Percentiles rank a stretch among this genome's conserved stretches.
Conservation (phyloP, 352 stramenopile genomes). For the Globisporangium carolinianum region DNA sequence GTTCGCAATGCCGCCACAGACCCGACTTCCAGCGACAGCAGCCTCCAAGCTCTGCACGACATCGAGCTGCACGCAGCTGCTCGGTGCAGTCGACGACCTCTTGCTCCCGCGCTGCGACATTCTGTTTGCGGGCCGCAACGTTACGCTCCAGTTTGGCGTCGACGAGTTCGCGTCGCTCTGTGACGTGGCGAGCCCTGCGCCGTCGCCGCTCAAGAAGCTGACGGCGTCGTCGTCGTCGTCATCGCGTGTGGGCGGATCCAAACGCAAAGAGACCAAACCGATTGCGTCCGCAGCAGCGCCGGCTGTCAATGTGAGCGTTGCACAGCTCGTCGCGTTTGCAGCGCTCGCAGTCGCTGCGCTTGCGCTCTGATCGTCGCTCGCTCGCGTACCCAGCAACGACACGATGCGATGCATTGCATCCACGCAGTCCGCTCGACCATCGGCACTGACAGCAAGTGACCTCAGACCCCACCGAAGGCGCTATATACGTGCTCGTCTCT, state of each 20-base stretch:
- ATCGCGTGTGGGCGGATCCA: neutral
- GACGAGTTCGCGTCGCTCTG: conserved; percentile 38
- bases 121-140: conserved; percentile 35
- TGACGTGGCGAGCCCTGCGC: conserved; percentile 24
- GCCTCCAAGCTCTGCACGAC: conserved; percentile 32
- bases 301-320: neutral
- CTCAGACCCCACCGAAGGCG: no score
- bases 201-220: conserved; percentile 37
- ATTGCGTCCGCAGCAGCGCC: neutral
- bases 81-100: conserved; percentile 49
- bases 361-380: no score
- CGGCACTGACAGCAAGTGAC: no score
- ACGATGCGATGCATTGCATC: no score
- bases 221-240: conserved; percentile 16
- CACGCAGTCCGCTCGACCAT: no score
- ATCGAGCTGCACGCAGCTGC: conserved; percentile 39
- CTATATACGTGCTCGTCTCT: no score
- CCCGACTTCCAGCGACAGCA: conserved; percentile 21
- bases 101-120: conserved; percentile 43
- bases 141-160: conserved; percentile 43
- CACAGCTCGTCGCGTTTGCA: neutral
- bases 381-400: no score
- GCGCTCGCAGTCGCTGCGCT: neutral
- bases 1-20: conserved; percentile 31
- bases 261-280: conserved; percentile 4